Evolutionary conservation across 495 filamentous ascomycete species (phyloP).

Genomic region (Penicillium pancosmium): DNA sequence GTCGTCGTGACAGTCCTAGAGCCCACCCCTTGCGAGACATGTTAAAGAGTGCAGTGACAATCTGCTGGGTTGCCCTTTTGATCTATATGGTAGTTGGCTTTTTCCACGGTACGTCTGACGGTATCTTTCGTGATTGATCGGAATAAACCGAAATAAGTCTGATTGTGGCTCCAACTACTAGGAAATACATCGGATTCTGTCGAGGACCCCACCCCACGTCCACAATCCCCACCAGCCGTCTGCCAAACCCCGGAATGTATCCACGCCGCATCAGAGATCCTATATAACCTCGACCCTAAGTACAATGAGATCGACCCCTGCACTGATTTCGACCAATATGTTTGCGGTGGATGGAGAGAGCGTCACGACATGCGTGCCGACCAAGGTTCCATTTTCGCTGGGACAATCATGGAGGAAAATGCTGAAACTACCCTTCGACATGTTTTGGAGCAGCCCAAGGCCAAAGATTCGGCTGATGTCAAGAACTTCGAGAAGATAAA

Average conservation of each 20-base stretch:
- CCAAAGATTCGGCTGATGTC: slow-evolving; percentile 53
- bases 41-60: slow-evolving; percentile 12
- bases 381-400: slow-evolving; percentile 60
- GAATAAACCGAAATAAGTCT: background rate
- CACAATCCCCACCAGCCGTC: slow-evolving; percentile 25
- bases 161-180: background rate
- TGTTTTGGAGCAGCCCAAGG: slow-evolving; percentile 62
- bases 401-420: slow-evolving; percentile 61
- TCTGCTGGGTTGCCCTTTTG: slow-evolving; percentile 13
- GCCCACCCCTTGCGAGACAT: slow-evolving; percentile 10
- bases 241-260: slow-evolving; percentile 68
- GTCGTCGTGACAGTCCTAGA: slow-evolving; percentile 13
- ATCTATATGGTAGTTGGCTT: slow-evolving; percentile 9
- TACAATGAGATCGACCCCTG: slow-evolving; percentile 68
- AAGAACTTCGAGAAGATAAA: slow-evolving; percentile 70
- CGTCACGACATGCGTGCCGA: slow-evolving; percentile 69
- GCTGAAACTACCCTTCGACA: slow-evolving; percentile 62
- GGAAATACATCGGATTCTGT: slow-evolving; percentile 4
- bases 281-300: slow-evolving; percentile 68
- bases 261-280: slow-evolving; percentile 67
- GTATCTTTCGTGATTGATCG: background rate
- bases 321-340: slow-evolving; percentile 66
- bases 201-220: slow-evolving; percentile 15
- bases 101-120: slow-evolving; percentile 6
- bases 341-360: slow-evolving; percentile 68